Evolutionary conservation across 2,329 filamentous ascomycete genomes (phyloP).

Genomic region (Eutypa lata): DNA sequence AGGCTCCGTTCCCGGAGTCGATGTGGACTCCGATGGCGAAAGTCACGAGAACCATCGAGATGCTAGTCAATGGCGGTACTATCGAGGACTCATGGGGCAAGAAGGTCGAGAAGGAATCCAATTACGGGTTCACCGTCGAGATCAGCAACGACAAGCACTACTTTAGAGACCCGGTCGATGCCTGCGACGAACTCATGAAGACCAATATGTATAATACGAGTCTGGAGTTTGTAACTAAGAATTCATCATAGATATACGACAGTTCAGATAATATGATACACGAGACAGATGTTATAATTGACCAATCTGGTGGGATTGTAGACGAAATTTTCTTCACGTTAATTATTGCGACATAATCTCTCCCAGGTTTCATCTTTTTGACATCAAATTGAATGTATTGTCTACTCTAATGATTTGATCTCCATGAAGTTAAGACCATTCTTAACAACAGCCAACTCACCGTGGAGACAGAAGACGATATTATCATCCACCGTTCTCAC

Average conservation of each 20-base stretch:
- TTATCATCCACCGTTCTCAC: too few species aligned
- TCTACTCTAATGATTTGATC: too few species aligned
- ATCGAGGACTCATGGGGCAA: constrained; percentile 23
- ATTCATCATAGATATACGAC: background rate
- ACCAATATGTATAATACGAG: background rate
- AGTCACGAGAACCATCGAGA: constrained; percentile 24
- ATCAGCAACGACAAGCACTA: constrained; percentile 29
- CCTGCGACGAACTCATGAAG: constrained; percentile 23
- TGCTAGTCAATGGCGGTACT: constrained; percentile 19
- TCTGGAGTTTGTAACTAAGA: background rate
- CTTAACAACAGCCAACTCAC: too few species aligned
- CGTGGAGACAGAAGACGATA: too few species aligned
- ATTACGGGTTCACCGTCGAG: constrained; percentile 25
- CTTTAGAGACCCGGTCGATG: constrained; percentile 21
- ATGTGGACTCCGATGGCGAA: constrained; percentile 27
- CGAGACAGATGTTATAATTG: too few species aligned
- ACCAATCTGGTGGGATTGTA: too few species aligned
- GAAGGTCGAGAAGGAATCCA: constrained; percentile 15
- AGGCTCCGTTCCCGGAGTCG: constrained; percentile 27
- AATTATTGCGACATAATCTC: too few species aligned
- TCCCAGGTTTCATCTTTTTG: too few species aligned
- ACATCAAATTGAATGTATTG: too few species aligned
- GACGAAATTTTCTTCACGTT: too few species aligned
- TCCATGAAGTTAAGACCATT: too few species aligned
- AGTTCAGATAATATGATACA: too few species aligned